Evolutionary conservation across 495 filamentous ascomycete genomes (phyloP), one percentile per base, ranked within the genome.

Genomic region (Podospora fimiseda): DNA sequence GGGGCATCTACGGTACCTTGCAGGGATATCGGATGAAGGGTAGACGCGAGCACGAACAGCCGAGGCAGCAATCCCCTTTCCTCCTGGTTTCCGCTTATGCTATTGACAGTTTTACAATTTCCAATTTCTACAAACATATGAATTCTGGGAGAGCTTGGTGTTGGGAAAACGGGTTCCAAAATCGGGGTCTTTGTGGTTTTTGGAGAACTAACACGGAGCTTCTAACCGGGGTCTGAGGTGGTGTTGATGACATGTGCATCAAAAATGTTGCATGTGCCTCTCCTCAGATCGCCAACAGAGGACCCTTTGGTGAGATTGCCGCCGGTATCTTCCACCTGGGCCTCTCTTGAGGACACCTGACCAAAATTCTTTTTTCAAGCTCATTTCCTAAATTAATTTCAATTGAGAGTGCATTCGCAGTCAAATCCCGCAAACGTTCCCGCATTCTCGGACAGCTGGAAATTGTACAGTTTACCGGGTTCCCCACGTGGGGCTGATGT

Each of bases 231-330:
- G 21, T 43, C 36, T 41, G 16, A 37, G 13, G 44, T 22, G 36
- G 18, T 27, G 50, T 4, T 58, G 46, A 48, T 54, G 56, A 53
- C 56, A 59, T 59, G 56, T 59, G 56, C 42, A 11, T 33, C 27
- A 11, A 6, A 11, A 5, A 33, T 33, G 27, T 33, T 33, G 27
- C 27, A 33, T 33, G 27, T 33, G 27, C 27, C 27, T n/a, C n/a
- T n/a, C 27, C 27, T 5, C 27, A 33, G 27, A 11, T 33, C 11
- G 11, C 27, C 27, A 33, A 33, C 27, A 33, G 11, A 33, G n/a
- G n/a, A n/a, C 27, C 6, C 27, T 33, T 33, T 33, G 6, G 27
- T 33, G 27, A 33, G 27, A n/a, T n/a, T n/a, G n/a, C n/a, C n/a
- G n/a, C n/a, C n/a, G n/a, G n/a, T n/a, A n/a, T n/a, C n/a, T n/a